Evolutionary conservation across 2,329 filamentous ascomycete species (phyloP), one percentile per base, ranked within the genome.

Genomic region (Colletotrichum gigasporum): DNA sequence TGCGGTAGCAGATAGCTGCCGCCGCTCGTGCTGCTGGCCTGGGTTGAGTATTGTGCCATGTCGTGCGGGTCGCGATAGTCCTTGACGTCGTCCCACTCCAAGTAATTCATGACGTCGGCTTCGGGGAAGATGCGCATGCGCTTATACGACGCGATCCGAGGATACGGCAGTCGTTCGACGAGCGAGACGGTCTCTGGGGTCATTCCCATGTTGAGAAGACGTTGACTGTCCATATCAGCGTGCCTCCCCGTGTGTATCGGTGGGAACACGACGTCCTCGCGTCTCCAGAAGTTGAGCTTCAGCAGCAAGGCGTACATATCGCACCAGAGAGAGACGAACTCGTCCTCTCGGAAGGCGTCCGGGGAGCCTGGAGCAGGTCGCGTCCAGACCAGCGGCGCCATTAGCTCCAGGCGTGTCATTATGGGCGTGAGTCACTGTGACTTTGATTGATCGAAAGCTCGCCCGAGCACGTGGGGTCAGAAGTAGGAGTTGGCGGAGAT

Each of bases 301-400:
- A 55, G 8, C 16, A 62, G n/a, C 3, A 55, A 28, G 22, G 41
- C 28, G 50, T 62, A 55, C n/a, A 54, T 48, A 5, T 62, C 50
- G 32, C 7, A 45, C 58, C 58, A 62, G 9, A 62, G 58, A 22
- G 58, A 18, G 39, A 62, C 58, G 9, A 62, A 55, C 16, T 62
- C 50, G 24, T 62, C 58, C 50, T 55, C 58, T 24, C 12, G 2
- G 2, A 55, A 62, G 4, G 58, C 58, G 24, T 20, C 5, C 2
- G 58, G 24, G 11, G 20, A 41, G 34, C 26, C 58, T 20, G 6
- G 37, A 16, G 44, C 56, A 16, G 56, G 56, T 30, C 45, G 45
- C 34, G n/a, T 44, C 47, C 56, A 53, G 28, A 60, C 47, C 12
- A 60, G 34, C 22, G 47, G 56, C 9, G 56, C 47, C 44, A 35